These are phyloP conservation scores for Fusarium verrucosum DNA, from an alignment of 2,329 filamentous ascomycete species.

Conservation along the genomic window DNA sequence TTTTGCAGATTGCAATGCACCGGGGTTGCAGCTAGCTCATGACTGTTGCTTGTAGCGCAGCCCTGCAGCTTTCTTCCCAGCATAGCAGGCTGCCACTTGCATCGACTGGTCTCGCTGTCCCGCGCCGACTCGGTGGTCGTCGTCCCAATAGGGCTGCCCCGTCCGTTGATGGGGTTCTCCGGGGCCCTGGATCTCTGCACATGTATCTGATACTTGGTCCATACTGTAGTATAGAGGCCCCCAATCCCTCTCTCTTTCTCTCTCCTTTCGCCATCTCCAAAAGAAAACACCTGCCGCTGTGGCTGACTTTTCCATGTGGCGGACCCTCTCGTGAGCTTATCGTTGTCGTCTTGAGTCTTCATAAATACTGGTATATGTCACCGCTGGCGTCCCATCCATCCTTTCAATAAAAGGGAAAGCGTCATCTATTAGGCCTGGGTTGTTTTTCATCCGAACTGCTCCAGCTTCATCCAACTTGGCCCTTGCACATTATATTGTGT, in stretches of 20 bases:
- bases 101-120: slow-evolving; percentile 30
- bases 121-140: slow-evolving; percentile 23
- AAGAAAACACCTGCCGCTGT: slow-evolving; percentile 29
- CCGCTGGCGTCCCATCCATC: slow-evolving; percentile 27
- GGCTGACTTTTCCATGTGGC: slow-evolving; percentile 36
- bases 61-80: slow-evolving; percentile 31
- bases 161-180: slow-evolving; percentile 37
- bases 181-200: slow-evolving; percentile 26
- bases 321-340: slow-evolving; percentile 34
- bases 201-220: slow-evolving; percentile 40
- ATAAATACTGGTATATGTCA: slow-evolving; percentile 39
- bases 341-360: slow-evolving; percentile 29
- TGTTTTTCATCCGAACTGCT: slow-evolving; percentile 25
- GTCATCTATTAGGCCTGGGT: slow-evolving; percentile 29
- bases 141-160: slow-evolving; percentile 39
- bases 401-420: slow-evolving; percentile 42
- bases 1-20: slow-evolving; percentile 29
- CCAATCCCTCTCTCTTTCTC: slow-evolving; percentile 16
- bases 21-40: slow-evolving; percentile 24
- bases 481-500: slow-evolving; percentile 13
- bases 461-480: slow-evolving; percentile 28
- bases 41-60: slow-evolving; percentile 33
- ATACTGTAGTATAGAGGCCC: slow-evolving; percentile 32
- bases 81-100: slow-evolving; percentile 22
- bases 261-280: slow-evolving; percentile 33